These are phyloP conservation scores for Penicillium brasilianum DNA, from an alignment of 2,329 filamentous ascomycete species.

Conservation along the genomic window DNA sequence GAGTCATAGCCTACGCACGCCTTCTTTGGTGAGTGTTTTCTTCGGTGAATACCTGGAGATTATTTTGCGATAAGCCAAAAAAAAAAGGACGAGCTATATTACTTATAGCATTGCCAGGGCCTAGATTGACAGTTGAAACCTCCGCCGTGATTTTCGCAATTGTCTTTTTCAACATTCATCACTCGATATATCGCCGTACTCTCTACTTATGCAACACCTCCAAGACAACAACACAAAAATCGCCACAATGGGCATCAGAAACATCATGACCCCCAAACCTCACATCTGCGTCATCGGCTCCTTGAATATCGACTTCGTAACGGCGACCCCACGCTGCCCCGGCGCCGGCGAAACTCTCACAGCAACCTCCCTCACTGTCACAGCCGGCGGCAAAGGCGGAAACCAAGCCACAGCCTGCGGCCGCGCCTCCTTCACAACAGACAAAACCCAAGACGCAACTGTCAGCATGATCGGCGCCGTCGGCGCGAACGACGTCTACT, in stretches of 20 bases:
- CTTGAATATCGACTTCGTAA: constrained; percentile 87
- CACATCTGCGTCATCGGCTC: constrained; percentile 80
- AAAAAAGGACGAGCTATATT: neutral
- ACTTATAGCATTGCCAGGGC: neutral
- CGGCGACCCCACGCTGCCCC: constrained; percentile 78
- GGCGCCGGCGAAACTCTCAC: constrained; percentile 81
- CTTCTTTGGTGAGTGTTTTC: constrained; percentile 1
- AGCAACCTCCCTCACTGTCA: constrained; percentile 72
- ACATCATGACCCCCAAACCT: constrained; percentile 4
- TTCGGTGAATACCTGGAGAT: neutral
- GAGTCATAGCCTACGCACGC: constrained; percentile 10
- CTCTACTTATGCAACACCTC: neutral
- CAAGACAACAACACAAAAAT: neutral
- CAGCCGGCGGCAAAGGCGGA: constrained; percentile 42
- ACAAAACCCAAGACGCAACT: constrained; percentile 48
- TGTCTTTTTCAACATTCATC: neutral
- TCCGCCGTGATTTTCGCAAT: neutral
- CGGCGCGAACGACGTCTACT: constrained; percentile 61
- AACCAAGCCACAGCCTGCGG: constrained; percentile 32
- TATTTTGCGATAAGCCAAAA: neutral
- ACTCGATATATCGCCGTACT: neutral
- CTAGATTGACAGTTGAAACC: neutral
- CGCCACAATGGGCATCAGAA: constrained; percentile 20
- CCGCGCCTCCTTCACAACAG: constrained; percentile 25
- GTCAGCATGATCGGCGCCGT: constrained; percentile 73